Base-by-base conservation (phyloP, 2,329 filamentous ascomycete species). In the Fusarium siculi region DNA sequence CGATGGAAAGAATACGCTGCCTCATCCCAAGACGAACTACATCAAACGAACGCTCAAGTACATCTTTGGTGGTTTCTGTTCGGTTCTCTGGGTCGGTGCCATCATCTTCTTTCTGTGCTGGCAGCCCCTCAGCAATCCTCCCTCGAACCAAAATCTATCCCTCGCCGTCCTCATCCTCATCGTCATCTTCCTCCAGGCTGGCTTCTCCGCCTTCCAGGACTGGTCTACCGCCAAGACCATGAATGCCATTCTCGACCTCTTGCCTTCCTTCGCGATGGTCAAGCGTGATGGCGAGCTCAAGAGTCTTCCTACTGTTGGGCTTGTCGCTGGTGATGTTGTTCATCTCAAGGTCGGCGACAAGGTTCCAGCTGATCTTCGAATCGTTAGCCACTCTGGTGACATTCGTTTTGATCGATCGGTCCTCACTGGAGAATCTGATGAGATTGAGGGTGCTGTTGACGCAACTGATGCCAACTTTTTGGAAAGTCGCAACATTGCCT, bases 41-140 rank as follows among this genome's bases (percentile, higher is more conserved):
- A 67, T 78, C 63, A 83, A 81, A 69, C 83, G 84, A 67, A 77
- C 84, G 3, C 72, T 85, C 12, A 68, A 74, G 9, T 86, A 86
- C 66, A 68, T 86, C 63, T 86, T 86, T 73, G 84, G 84, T 40
- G 85, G 85, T 49, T 86, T 86, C 75, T 85, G 84, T 54, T 85
- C 84, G 1, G 79, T 86, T 28, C 80, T 86, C 18, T 86, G 84
- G 84, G 74, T 85, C 40, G 85, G 83, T 23, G 83, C 84, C 54
- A 80, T 86, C 69, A 79, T 86, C 74, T 86, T 86, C 80, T 86
- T 86, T 72, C 74, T 86, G 68, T 86, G 84, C 75, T 86, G 85
- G 85, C 71, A 77, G 23, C 85, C 85, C n/a, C 78, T 86, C 52
- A 84, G 84, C 71, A 76, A 82, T 46, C 85, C 85, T 0, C 85